Conservation (phyloP, 345 rosid species). For the Salix viminalis region DNA sequence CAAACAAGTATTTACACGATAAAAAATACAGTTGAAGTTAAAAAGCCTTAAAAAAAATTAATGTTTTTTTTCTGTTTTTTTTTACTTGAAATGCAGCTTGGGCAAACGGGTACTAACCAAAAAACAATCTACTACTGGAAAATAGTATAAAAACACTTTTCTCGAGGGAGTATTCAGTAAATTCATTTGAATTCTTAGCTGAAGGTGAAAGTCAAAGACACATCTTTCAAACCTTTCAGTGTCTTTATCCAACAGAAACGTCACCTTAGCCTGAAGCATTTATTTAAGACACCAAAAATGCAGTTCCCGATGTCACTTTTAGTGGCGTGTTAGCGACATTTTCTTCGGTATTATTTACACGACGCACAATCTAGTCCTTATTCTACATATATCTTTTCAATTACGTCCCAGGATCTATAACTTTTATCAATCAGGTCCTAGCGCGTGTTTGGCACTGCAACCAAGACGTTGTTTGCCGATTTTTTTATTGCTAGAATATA, state of each 20-base stretch:
- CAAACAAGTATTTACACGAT: too few relatives aligned
- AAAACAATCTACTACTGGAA: neutral
- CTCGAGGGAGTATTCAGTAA: neutral
- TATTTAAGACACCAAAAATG: neutral
- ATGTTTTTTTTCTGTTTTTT: too few relatives aligned
- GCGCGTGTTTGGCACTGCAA: too few relatives aligned
- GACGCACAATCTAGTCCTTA: neutral
- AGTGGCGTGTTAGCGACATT: slow-evolving; percentile 16
- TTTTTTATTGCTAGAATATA: too few relatives aligned
- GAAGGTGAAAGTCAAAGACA: slow-evolving; percentile 19
- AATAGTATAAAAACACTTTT: too few relatives aligned
- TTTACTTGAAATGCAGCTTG: too few relatives aligned
- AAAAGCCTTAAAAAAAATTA: too few relatives aligned
- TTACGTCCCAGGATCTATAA: too few relatives aligned
- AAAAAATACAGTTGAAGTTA: too few relatives aligned
- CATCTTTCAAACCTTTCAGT: slow-evolving; percentile 1
- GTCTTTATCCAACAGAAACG: slow-evolving; percentile 26
- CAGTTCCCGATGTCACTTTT: slow-evolving; percentile 29
- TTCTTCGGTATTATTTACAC: too few relatives aligned
- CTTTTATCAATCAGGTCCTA: neutral
- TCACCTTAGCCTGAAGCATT: slow-evolving; percentile 14
- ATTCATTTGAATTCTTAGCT: neutral
- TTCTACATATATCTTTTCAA: too few relatives aligned
- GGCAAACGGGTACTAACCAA: neutral
- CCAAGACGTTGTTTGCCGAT: too few relatives aligned